Base-by-base conservation (phyloP, 148 eudicot genomes). In the Camellia lanceoleosa region DNA sequence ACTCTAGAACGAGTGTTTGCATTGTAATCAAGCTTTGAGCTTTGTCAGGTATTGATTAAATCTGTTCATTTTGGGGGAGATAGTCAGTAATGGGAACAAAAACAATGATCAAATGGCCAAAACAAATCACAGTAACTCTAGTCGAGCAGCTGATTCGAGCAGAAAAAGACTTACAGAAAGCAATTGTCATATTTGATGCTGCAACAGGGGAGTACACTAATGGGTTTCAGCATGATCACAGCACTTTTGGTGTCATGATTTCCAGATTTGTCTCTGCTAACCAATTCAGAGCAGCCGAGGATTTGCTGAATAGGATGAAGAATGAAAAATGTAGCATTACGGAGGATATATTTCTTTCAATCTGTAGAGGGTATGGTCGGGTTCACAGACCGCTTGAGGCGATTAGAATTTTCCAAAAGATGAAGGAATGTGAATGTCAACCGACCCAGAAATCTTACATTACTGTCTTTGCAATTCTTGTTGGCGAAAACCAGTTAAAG, bases 381-480 rank as follows among this genome's bases (percentile, higher is more conserved):
- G 97, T 91, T 63, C 99, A 96, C 84, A 91, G 87, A 85, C 97
- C 99, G 2, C 71, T 86, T 73, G 99, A 96, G 38, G 95, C 87
- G 5, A 73, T 94, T 80, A 81, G 95, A 84, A 68, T 94, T 72
- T 96, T 96, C 65, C 83, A 89, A 62, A 87, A 82, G 71, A 91
- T 92, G 88, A 92, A 88, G 78, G 95, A 89, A 46, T 91, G 76
- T 82, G 88, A 81, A 43, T 91, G 92, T 68, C 82, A 88, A 55
- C 89, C 89, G 5, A 86, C 92, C 5, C 83, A 83, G 12, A 94
- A 81, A 75, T 85, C 94, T 16, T 96, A 92, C 75, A 82, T 94
- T 46, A 88, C 95, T 20, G 84, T 96, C n/a, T 88, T 96, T 54
- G 85, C 92, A 2, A 86, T 94, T 76, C 92, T 96, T 72, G 95